These are phyloP conservation scores for Ogataea naganishii DNA, from an alignment of 805 yeast genomes.

Conservation along the genomic window DNA sequence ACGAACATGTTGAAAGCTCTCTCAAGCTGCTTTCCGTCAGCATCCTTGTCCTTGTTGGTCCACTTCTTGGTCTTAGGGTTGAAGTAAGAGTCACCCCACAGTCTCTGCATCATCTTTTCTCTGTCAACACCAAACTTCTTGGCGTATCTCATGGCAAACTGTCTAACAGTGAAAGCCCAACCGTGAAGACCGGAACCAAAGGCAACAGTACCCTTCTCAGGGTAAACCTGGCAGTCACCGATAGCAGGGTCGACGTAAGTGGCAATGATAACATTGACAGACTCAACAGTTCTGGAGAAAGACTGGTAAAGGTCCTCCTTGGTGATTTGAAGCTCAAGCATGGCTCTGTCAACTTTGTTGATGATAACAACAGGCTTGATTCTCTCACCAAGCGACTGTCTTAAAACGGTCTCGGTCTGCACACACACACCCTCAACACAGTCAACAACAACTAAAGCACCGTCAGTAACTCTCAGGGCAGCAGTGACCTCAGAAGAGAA, in stretches of 20 bases:
- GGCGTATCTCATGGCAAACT: constrained; percentile 95
- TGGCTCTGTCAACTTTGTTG: constrained; percentile 99
- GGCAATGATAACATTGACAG: constrained; percentile 96
- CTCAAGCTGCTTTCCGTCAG: constrained; percentile 91
- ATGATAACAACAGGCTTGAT: constrained; percentile 97
- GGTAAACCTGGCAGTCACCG: constrained; percentile 98
- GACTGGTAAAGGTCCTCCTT: constrained; percentile 99
- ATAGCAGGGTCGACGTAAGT: constrained; percentile 84
- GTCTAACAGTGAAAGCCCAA: constrained; percentile 99
- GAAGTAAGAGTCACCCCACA: constrained; percentile 99
- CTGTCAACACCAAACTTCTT: constrained; percentile 99
- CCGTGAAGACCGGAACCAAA: constrained; percentile 99
- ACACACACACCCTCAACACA: constrained; percentile 99
- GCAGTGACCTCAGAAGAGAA: constrained; percentile 99
- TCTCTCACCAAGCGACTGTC: constrained; percentile 99
- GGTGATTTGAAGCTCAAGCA: constrained; percentile 96
- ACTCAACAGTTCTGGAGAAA: constrained; percentile 97
- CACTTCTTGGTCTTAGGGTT: constrained; percentile 99
- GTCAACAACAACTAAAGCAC: constrained; percentile 99
- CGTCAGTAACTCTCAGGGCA: constrained; percentile 99
- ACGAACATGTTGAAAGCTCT: constrained; percentile 99
- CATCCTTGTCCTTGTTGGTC: constrained; percentile 93
- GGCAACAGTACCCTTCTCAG: constrained; percentile 98
- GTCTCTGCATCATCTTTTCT: constrained; percentile 95
- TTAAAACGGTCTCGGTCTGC: constrained; percentile 98